These are phyloP conservation scores for Talaromyces sp. DNA, from an alignment of 2,329 filamentous ascomycete species.

Conservation along the genomic window DNA sequence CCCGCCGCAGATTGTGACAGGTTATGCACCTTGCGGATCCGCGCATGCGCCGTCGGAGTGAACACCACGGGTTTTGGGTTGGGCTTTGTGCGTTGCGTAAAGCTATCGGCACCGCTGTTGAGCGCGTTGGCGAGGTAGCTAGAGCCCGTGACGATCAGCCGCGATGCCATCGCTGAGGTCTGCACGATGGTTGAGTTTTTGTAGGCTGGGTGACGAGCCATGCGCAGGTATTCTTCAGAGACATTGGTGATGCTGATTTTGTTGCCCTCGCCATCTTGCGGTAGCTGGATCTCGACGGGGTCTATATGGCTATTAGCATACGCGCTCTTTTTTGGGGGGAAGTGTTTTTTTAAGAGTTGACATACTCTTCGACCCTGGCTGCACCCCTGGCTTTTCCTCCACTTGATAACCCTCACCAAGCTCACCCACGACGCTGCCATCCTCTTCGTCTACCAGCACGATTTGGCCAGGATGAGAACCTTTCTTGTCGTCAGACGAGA, in stretches of 20 bases:
- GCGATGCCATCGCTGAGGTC: conserved; percentile 80
- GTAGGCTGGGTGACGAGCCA: conserved; percentile 86
- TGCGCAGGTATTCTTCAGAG: conserved; percentile 61
- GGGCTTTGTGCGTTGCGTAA: conserved; percentile 75
- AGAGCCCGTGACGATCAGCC: conserved; percentile 85
- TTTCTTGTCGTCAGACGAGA: conserved; percentile 29
- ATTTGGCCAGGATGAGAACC: conserved; percentile 53
- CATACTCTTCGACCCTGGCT: conserved; percentile 86
- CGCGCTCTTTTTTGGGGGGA: no score
- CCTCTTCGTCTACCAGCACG: conserved; percentile 90
- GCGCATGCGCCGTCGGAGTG: conserved; percentile 74
- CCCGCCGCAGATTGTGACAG: conserved; percentile 75
- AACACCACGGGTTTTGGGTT: conserved; percentile 80
- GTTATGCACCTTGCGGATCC: conserved; percentile 84
- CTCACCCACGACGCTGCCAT: conserved; percentile 92
- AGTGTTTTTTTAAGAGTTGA: conserved; percentile 4
- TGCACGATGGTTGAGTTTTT: conserved; percentile 80
- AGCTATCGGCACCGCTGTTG: conserved; percentile 71
- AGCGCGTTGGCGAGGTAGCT: conserved; percentile 73
- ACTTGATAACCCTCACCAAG: conserved; percentile 76
- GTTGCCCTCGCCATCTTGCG: conserved; percentile 43
- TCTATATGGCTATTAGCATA: conserved; percentile 25
- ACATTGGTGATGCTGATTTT: conserved; percentile 45
- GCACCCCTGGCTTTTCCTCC: conserved; percentile 69
- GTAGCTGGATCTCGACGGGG: conserved; percentile 47